These are phyloP conservation scores for Aspergillus transmontanensis DNA, from an alignment of 2,329 filamentous ascomycete genomes.

Conservation along the genomic window DNA sequence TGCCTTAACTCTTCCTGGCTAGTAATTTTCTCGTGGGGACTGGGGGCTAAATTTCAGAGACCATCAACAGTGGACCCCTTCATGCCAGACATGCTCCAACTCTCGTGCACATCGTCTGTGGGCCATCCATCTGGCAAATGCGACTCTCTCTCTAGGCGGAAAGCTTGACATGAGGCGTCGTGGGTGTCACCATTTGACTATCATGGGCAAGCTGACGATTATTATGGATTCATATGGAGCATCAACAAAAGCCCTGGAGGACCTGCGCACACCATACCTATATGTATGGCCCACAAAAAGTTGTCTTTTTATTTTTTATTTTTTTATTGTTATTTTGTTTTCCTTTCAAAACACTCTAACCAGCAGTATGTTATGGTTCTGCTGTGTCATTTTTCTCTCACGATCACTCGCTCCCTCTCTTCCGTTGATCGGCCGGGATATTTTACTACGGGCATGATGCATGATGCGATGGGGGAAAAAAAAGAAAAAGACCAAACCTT, in stretches of 20 bases:
- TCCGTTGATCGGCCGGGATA: slow-evolving; percentile 1
- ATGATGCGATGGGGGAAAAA: background rate
- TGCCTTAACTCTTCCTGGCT: background rate
- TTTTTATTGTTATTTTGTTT: background rate
- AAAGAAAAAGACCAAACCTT: background rate
- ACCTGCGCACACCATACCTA: background rate
- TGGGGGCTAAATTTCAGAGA: background rate
- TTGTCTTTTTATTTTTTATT: background rate
- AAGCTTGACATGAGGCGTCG: slow-evolving; percentile 6
- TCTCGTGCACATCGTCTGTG: slow-evolving; percentile 9
- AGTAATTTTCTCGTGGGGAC: background rate
- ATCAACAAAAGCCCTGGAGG: too few species aligned
- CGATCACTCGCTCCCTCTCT: background rate
- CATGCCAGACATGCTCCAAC: slow-evolving; percentile 3
- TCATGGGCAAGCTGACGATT: background rate
- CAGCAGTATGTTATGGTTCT: background rate
- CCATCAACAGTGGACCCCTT: background rate
- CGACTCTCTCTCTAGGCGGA: background rate
- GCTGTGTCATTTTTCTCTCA: background rate
- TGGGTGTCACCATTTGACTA: background rate
- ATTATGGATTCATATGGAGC: background rate
- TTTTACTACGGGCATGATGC: background rate
- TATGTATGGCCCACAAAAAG: background rate
- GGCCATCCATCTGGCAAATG: background rate
- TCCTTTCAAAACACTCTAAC: background rate